Base-by-base conservation (phyloP, 2,329 filamentous ascomycete genomes). In the Talaromyces atroroseus region DNA sequence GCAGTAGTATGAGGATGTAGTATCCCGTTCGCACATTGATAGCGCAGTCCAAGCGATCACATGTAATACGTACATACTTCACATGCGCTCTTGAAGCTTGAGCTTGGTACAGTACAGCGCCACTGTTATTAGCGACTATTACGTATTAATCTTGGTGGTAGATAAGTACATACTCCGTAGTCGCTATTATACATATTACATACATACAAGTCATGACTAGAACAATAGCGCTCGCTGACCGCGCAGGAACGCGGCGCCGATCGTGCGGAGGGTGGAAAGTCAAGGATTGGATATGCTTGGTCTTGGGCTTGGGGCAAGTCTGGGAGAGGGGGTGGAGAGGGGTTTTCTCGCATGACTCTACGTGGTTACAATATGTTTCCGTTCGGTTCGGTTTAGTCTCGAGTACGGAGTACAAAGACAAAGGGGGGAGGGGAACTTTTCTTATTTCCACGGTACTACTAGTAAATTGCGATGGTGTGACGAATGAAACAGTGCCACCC, bases 241-340 rank as follows among this genome's bases (percentile, higher is more conserved):
- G 53, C 53, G 53, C 53, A 56, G 53, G 53, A 50, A 56, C 48
- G 48, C 47, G 38, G 36, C 46, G 47, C 34, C 20, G 32, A 36
- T 36, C 32, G 32, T 12, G 32, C 14, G 32, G 32, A 36, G 32
- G 32, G 32, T 36, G 32, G 32, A 36, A n/a, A 36, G 32, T 36
- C 32, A 14, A 36, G 32, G 32, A 16, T 36, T 36, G 32, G 6
- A 36, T 36, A 16, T 36, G 32, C 16, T 12, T 36, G 32, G 32
- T 14, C 32, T 3, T n/a, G 11, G 26, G 26, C 26, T 11, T 29
- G 26, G 5, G 26, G 26, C 26, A 36, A 36, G 32, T 36, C 32
- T 36, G 32, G 32, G 32, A 16, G 32, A n/a, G n/a, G n/a, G n/a
- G n/a, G n/a, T n/a, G 32, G 29, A 7, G 32, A 16, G 14, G 32